These are phyloP conservation scores for Lepidium africanum DNA, from an alignment of 345 rosid species.

Conservation along the genomic window DNA sequence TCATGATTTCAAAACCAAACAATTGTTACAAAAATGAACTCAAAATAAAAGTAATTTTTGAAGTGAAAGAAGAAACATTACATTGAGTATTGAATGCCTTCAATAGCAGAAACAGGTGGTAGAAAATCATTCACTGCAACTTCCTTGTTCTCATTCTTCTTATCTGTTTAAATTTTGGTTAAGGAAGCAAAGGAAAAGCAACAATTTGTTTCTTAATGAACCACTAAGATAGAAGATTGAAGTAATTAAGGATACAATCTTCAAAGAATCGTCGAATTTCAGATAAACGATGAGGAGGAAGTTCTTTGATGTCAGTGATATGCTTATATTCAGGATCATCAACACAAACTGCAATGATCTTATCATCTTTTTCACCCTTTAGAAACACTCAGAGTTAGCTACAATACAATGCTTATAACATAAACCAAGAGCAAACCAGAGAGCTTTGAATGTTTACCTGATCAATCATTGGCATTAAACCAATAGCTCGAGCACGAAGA, in stretches of 20 bases:
- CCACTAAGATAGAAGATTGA: background rate
- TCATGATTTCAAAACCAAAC: conserved; percentile 2
- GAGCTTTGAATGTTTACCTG: conserved; percentile 32
- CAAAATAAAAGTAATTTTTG: too few relatives aligned
- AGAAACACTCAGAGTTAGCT: background rate
- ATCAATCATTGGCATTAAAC: conserved; percentile 98
- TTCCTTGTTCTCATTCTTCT: conserved; percentile 97
- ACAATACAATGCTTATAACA: background rate
- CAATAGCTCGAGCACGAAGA: conserved; percentile 86
- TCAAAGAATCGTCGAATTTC: conserved; percentile 95
- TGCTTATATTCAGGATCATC: conserved; percentile 98
- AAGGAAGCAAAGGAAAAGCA: background rate
- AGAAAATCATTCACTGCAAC: conserved; percentile 90
- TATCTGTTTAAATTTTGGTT: conserved; percentile 48
- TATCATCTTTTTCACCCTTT: conserved; percentile 98
- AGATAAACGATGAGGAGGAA: conserved; percentile 89
- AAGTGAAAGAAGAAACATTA: conserved; percentile 11
- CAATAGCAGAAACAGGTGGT: conserved; percentile 53
- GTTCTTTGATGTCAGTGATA: conserved; percentile 66
- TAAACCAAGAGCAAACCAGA: background rate
- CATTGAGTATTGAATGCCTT: conserved; percentile 91
- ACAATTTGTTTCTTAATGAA: background rate
- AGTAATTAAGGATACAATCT: conserved; percentile 65
- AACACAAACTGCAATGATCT: conserved; percentile 94
- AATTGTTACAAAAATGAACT: background rate